A percentile compares a stretch with the other conserved stretches of the same genome.
phyloP scores from a whole-genome alignment of 495 filamentous ascomycete genomes.

The Xylaria nigripes region DNA sequence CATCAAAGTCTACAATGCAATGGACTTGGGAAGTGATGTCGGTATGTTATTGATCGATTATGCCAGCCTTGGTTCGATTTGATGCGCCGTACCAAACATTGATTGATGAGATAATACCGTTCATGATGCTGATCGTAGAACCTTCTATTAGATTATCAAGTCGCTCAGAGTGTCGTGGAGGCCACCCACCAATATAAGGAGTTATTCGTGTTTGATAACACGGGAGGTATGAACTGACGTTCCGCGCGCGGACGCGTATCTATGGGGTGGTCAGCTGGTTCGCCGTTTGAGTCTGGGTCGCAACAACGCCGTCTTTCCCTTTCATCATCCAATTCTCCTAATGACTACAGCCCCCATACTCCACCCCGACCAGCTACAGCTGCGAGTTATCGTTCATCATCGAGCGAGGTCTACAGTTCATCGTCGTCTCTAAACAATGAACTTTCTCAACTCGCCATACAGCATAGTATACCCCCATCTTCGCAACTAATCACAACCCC shows the following conservation, averaged over 20 bases:
- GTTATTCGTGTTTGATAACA: constrained; percentile 40
- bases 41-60: constrained; percentile 38
- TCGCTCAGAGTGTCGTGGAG: constrained; percentile 76
- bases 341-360: not conserved
- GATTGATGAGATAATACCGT: not conserved
- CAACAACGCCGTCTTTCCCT: constrained; percentile 6
- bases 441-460: constrained; percentile 5
- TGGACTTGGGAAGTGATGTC: constrained; percentile 68
- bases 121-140: not conserved
- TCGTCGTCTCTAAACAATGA: not conserved
- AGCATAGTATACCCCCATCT: constrained; percentile 2
- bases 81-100: not conserved
- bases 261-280: constrained; percentile 27
- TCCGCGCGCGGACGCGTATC: constrained; percentile 24
- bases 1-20: constrained; percentile 63
- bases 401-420: constrained; percentile 7
- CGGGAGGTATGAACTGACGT: constrained; percentile 25
- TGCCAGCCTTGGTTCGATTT: too few species aligned
- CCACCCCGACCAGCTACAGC: constrained; percentile 5
- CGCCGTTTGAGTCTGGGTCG: constrained; percentile 13
- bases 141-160: constrained; percentile 60
- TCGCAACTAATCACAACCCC: constrained; percentile 4
- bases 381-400: constrained; percentile 9
- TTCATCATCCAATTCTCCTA: constrained; percentile 1
- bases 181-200: constrained; percentile 76